These are phyloP conservation scores for Dorcoceras hygrometricum DNA, from an alignment of 257 asterid species.

Conservation along the genomic window DNA sequence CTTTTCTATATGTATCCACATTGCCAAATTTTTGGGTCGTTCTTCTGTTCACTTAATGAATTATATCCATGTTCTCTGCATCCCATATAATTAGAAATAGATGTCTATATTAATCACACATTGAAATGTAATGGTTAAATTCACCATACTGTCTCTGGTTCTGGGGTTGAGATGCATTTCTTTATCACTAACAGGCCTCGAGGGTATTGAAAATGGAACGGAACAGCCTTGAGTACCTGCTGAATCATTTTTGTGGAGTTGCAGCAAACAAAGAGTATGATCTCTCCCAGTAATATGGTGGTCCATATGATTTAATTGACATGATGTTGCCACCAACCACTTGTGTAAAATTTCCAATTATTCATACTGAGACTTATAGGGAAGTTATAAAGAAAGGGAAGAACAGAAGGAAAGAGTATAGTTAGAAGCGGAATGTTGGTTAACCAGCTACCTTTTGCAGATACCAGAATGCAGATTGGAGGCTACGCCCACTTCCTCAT, in stretches of 20 bases:
- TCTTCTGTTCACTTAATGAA: neutral
- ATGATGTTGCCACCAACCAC: slow-evolving; percentile 17
- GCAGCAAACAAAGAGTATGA: slow-evolving; percentile 89
- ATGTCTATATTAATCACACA: neutral
- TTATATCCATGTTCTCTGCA: neutral
- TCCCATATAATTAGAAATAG: neutral
- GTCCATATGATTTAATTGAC: slow-evolving; percentile 3
- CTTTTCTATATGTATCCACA: neutral
- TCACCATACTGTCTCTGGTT: slow-evolving; percentile 15
- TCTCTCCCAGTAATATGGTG: slow-evolving; percentile 27
- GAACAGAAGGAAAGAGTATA: slow-evolving; percentile 1
- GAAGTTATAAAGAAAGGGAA: neutral
- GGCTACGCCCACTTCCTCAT: slow-evolving; percentile 85
- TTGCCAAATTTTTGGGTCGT: neutral
- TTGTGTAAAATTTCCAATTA: neutral
- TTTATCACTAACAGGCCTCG: slow-evolving; percentile 64
- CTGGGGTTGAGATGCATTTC: slow-evolving; percentile 25
- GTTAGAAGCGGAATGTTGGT: slow-evolving; percentile 14
- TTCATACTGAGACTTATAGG: neutral
- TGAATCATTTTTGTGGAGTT: slow-evolving; percentile 87
- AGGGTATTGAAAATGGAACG: slow-evolving; percentile 92
- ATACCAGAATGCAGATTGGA: slow-evolving; percentile 99
- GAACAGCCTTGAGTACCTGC: slow-evolving; percentile 75
- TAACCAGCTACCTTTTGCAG: slow-evolving; percentile 43
- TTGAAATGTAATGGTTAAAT: neutral